Conservation (phyloP, 139 green algal genomes). For the Chlamydomonas eustigma region DNA sequence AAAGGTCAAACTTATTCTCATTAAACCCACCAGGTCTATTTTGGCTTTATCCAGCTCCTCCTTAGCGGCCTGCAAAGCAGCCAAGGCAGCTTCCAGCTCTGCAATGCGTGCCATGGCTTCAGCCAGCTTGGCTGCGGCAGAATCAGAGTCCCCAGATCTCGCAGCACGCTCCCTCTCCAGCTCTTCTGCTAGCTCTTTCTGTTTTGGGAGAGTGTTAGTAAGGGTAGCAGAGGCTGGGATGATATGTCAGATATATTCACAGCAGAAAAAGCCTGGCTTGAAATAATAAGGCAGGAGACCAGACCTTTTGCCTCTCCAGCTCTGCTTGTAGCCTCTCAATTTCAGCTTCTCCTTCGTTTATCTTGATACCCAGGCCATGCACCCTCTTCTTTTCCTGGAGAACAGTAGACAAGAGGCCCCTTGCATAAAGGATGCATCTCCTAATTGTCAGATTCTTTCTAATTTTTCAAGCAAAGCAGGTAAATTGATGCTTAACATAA, state of each 20-base stretch:
- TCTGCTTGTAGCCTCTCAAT: background rate
- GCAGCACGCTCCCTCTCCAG: constrained; percentile 7
- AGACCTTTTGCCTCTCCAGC: constrained; percentile 6
- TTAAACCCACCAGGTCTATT: constrained; percentile 1
- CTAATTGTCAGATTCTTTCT: background rate
- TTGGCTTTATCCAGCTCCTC: constrained; percentile 12
- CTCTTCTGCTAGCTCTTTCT: background rate
- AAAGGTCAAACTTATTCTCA: no score
- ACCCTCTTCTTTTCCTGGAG: constrained; percentile 9
- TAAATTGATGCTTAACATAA: no score
- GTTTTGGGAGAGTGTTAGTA: background rate
- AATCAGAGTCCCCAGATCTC: background rate
- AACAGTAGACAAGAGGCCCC: background rate
- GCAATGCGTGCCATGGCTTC: constrained; percentile 4
- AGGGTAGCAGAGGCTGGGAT: no score
- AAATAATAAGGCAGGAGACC: no score
- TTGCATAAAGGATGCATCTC: background rate
- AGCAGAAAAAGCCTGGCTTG: no score
- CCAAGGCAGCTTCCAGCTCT: constrained; percentile 13
- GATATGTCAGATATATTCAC: no score
- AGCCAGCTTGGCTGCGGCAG: constrained; percentile 1
- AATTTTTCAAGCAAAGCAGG: background rate
- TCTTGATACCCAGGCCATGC: constrained; percentile 14
- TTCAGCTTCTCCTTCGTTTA: constrained; percentile 11
- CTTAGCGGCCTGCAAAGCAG: constrained; percentile 6